Evolutionary conservation across 2,329 filamentous ascomycete species (phyloP), one percentile per base, ranked within the genome.

Genomic region (Penicillium sp.): DNA sequence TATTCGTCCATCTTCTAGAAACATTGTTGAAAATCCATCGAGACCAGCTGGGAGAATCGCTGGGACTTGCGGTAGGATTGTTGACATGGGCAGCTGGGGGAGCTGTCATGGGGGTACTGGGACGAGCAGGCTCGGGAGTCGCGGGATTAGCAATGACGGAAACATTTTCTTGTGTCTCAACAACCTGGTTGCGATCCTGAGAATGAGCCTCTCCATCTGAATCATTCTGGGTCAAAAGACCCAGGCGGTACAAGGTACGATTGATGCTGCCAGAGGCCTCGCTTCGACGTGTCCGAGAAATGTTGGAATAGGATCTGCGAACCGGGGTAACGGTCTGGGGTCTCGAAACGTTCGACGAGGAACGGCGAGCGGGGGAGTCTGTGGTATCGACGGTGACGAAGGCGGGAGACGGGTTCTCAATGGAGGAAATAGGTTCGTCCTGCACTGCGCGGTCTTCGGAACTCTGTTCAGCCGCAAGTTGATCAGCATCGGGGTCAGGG

Each of bases 191-290:
- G 24, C 14, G 27, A 16, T 28, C 38, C 13, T 23, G 9, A 9
- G 22, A 18, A 11, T 22, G 20, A 40, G 23, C 34, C 36, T 26
- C 40, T 36, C 49, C 35, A 18, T 16, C 32, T 38, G 28, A 39
- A 39, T 63, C 59, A 20, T 56, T 57, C 47, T 68, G 62, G 14
- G 59, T 58, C n/a, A 69, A 47, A 6, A 64, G 50, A 31, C 66
- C 47, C 24, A 68, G 47, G 13, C 63, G 65, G 35, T 63, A 67
- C 9, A 68, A 47, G 4, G 68, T 68, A n/a, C 53, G 59, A 16
- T 65, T 54, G 23, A 69, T 62, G 4, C 60, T 58, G 10, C 66
- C 68, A 40, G 61, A 51, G 20, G 52, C 54, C 46, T 68, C 64
- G 3, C 52, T 54, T 14, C 53, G 50, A 26, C 64, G 64, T 10